These are phyloP conservation scores for Tolypocladium nubicola DNA, from an alignment of 2,329 filamentous ascomycete species.

Conservation along the genomic window DNA sequence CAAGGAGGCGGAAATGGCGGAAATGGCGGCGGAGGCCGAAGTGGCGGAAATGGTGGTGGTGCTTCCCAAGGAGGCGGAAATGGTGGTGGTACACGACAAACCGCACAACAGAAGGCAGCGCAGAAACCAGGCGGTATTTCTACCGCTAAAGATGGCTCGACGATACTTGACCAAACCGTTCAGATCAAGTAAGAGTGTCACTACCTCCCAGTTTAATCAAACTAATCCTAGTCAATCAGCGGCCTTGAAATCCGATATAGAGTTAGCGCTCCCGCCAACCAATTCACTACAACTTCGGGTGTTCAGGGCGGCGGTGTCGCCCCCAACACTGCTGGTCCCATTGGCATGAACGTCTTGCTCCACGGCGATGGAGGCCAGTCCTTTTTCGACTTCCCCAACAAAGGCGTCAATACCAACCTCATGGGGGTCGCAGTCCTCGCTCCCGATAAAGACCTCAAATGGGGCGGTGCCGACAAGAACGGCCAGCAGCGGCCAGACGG, in stretches of 20 bases:
- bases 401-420: constrained; percentile 37
- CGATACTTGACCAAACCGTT: constrained; percentile 43
- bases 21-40: neutral
- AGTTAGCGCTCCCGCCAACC: constrained; percentile 41
- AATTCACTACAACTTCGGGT: constrained; percentile 38
- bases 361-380: constrained; percentile 50
- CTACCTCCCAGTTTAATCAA: too few species aligned
- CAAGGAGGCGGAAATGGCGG: neutral
- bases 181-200: constrained; percentile 34
- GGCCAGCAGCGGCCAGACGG: constrained; percentile 44
- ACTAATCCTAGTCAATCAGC: constrained; percentile 16
- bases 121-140: constrained; percentile 23
- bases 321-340: constrained; percentile 19
- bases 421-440: constrained; percentile 44
- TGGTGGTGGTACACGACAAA: neutral
- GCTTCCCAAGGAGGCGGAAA: neutral
- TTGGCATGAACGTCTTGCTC: constrained; percentile 46
- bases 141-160: constrained; percentile 40
- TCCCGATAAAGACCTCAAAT: constrained; percentile 44
- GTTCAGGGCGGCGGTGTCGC: constrained; percentile 31
- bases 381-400: constrained; percentile 48
- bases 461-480: constrained; percentile 37
- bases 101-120: constrained; percentile 6
- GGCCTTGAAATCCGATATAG: constrained; percentile 44
- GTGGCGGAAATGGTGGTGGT: neutral